phyloP scores from a whole-genome alignment of 2,329 filamentous ascomycete species.

The Alternaria novae-zelandiae region DNA sequence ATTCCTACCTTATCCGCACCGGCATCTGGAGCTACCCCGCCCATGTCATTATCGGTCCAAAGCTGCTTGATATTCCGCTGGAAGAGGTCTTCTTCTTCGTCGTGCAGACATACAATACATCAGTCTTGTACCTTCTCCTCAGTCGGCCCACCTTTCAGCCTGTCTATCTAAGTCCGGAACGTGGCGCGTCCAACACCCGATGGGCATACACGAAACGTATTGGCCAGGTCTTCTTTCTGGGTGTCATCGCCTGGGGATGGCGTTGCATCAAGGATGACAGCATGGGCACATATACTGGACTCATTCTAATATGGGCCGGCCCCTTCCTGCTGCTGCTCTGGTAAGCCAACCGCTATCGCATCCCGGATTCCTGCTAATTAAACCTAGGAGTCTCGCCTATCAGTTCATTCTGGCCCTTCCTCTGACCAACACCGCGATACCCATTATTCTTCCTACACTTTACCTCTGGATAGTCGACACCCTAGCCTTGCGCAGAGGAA shows the following conservation, averaged over 20 bases:
- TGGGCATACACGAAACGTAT: slow-evolving; percentile 49
- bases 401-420: slow-evolving; percentile 69
- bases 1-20: slow-evolving; percentile 73
- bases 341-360: slow-evolving; percentile 37
- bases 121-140: slow-evolving; percentile 69
- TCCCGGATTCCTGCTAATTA: not conserved
- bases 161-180: slow-evolving; percentile 56
- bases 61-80: slow-evolving; percentile 68
- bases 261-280: slow-evolving; percentile 55
- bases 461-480: slow-evolving; percentile 78
- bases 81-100: slow-evolving; percentile 82
- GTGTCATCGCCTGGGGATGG: slow-evolving; percentile 54
- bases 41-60: slow-evolving; percentile 68
- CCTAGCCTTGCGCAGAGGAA: slow-evolving; percentile 69
- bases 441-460: slow-evolving; percentile 68
- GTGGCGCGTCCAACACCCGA: slow-evolving; percentile 32
- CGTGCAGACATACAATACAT: slow-evolving; percentile 76
- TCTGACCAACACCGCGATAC: slow-evolving; percentile 61
- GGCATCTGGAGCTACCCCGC: slow-evolving; percentile 75
- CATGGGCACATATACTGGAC: slow-evolving; percentile 68
- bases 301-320: slow-evolving; percentile 73
- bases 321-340: slow-evolving; percentile 71
- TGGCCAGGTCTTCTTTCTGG: slow-evolving; percentile 60
- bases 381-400: slow-evolving; percentile 62
- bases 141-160: slow-evolving; percentile 69